phyloP scores from a whole-genome alignment of 129 eudicot species.

The Tagetes erecta region DNA sequence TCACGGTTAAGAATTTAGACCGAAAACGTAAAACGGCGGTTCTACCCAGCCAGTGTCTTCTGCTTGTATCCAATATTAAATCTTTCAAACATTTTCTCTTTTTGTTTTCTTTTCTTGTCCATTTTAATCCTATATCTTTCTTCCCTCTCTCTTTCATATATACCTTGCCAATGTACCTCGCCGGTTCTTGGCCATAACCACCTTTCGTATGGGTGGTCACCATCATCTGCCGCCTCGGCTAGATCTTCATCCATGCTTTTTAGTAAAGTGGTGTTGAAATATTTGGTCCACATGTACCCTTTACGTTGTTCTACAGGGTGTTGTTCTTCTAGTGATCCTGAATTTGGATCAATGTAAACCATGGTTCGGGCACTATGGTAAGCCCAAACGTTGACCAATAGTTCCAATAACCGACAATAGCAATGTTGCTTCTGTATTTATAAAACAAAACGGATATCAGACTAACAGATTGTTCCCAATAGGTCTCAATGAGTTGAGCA shows the following conservation, averaged over 20 bases:
- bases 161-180: slow-evolving; percentile 94
- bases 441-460: not conserved
- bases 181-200: slow-evolving; percentile 99
- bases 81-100: slow-evolving; percentile 76
- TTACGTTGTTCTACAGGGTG: slow-evolving; percentile 70
- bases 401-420: slow-evolving; percentile 82
- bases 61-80: slow-evolving; percentile 74
- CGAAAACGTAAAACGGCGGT: slow-evolving; percentile 3
- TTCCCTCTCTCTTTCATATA: slow-evolving; percentile 91
- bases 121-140: slow-evolving; percentile 81
- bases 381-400: slow-evolving; percentile 94
- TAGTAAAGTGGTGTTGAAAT: slow-evolving; percentile 65
- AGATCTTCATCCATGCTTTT: slow-evolving; percentile 97
- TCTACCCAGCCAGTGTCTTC: slow-evolving; percentile 74
- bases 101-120: slow-evolving; percentile 93
- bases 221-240: slow-evolving; percentile 96
- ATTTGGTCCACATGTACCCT: slow-evolving; percentile 83
- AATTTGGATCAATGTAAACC: slow-evolving; percentile 76
- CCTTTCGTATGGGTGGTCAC: slow-evolving; percentile 57
- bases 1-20: slow-evolving; percentile 23
- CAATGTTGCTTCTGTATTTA: slow-evolving; percentile 66
- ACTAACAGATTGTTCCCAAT: not conserved
- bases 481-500: not conserved
- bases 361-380: slow-evolving; percentile 85
- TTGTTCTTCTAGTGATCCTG: slow-evolving; percentile 77